phyloP scores from a whole-genome alignment of 768 basidiomycete genomes.

The Mycena maculata region DNA sequence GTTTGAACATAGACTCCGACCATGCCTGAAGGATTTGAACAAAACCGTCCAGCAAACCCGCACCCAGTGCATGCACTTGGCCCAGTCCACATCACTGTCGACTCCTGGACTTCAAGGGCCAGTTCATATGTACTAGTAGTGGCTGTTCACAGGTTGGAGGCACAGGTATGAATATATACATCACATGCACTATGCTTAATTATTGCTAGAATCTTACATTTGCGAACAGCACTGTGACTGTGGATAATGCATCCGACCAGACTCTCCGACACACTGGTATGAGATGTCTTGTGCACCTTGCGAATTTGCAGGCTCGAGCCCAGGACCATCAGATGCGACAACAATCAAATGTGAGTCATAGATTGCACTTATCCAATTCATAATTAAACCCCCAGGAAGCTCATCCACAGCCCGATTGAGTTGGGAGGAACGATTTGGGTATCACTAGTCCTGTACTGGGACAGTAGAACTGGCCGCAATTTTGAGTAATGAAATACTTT shows the following conservation, averaged over 20 bases:
- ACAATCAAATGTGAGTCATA: not conserved
- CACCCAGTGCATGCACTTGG: slow-evolving; percentile 7
- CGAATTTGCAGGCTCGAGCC: not conserved
- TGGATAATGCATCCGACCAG: not conserved
- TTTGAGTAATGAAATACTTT: too few relatives aligned
- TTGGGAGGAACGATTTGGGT: too few relatives aligned
- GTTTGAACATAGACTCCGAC: too few relatives aligned
- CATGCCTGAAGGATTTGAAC: too few relatives aligned
- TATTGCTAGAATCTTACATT: too few relatives aligned
- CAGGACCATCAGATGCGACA: not conserved
- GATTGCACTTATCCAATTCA: too few relatives aligned
- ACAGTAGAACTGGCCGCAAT: too few relatives aligned
- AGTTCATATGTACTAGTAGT: not conserved
- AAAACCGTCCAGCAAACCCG: not conserved
- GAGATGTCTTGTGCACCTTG: not conserved
- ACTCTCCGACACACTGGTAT: not conserved
- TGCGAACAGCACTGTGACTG: not conserved
- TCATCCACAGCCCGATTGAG: too few relatives aligned
- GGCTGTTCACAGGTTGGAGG: not conserved
- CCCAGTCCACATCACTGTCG: slow-evolving; percentile 7
- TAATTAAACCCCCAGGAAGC: too few relatives aligned
- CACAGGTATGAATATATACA: not conserved
- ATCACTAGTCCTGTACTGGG: too few relatives aligned
- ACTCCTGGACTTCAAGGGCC: slow-evolving; percentile 2
- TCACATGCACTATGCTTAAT: too few relatives aligned